Percentiles rank a stretch among this genome's conserved stretches.
Evolutionary conservation across 768 basidiomycete species (phyloP).

Genomic region (Termitomyces titanicus): DNA sequence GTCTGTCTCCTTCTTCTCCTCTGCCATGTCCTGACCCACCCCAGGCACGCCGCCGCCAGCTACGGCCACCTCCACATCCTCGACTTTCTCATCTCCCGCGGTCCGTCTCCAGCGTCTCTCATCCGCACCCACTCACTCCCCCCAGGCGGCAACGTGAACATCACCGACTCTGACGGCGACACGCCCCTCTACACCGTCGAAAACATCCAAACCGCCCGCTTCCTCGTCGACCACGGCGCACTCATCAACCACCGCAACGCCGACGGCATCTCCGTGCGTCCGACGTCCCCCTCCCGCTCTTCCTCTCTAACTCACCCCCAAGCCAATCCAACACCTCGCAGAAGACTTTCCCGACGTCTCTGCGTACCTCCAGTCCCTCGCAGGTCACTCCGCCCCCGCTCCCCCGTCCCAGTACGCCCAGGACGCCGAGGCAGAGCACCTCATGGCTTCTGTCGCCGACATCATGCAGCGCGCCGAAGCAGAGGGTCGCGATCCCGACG

Average conservation of each 20-base stretch:
- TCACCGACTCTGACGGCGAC: constrained; percentile 84
- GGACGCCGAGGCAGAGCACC: constrained; percentile 62
- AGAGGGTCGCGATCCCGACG: constrained; percentile 65
- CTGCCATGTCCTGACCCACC: constrained; percentile 4
- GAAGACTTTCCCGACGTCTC: constrained; percentile 74
- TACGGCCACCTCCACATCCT: constrained; percentile 79
- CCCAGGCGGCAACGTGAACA: constrained; percentile 81
- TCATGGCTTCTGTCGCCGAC: constrained; percentile 62
- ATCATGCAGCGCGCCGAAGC: constrained; percentile 56
- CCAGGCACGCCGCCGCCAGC: constrained; percentile 90
- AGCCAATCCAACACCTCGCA: constrained; percentile 69
- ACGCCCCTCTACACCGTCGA: constrained; percentile 92
- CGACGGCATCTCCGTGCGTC: constrained; percentile 73
- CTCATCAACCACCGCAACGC: constrained; percentile 55
- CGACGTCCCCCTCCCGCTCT: neutral
- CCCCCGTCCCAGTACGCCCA: constrained; percentile 64
- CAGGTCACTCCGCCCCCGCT: constrained; percentile 15
- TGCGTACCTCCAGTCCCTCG: constrained; percentile 50
- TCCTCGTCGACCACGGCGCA: constrained; percentile 79
- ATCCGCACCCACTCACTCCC: constrained; percentile 4
- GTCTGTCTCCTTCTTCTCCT: constrained; percentile 31
- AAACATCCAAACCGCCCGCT: constrained; percentile 70
- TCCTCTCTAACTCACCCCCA: constrained; percentile 8
- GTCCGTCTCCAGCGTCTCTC: constrained; percentile 30
- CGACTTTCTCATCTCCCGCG: constrained; percentile 72